phyloP scores from a whole-genome alignment of 345 rosid genomes.

The Viola odorata region DNA sequence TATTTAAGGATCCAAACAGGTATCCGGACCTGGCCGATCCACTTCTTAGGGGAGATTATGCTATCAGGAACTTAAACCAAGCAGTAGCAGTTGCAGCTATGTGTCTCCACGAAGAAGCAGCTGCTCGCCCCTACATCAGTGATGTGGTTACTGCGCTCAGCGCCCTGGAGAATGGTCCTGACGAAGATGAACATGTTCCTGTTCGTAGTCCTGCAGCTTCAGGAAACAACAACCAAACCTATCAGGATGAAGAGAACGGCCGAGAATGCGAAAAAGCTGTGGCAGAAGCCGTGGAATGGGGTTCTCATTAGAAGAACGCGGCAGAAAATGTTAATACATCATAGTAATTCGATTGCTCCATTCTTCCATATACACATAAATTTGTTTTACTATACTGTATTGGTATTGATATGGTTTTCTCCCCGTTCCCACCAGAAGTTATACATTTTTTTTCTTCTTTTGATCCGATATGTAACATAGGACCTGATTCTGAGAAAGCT shows the following conservation, averaged over 20 bases:
- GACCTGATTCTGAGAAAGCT: too few species aligned
- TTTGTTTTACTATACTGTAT: neutral
- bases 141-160: conserved; percentile 79
- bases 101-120: conserved; percentile 79
- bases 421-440: too few species aligned
- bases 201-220: conserved; percentile 4
- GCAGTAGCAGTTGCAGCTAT: conserved; percentile 79
- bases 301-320: neutral
- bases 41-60: conserved; percentile 44
- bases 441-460: too few species aligned
- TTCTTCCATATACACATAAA: neutral
- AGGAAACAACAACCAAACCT: neutral
- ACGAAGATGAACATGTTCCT: neutral
- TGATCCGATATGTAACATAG: too few species aligned
- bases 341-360: neutral
- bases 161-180: conserved; percentile 36
- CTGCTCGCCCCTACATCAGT: conserved; percentile 64
- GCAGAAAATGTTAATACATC: conserved; percentile 13
- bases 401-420: too few species aligned
- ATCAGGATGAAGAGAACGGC: conserved; percentile 11
- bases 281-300: conserved; percentile 57
- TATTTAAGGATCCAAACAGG: conserved; percentile 60
- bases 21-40: conserved; percentile 70
- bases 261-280: conserved; percentile 49
- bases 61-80: conserved; percentile 56